These are phyloP conservation scores for Puccinia coronata DNA, from an alignment of 1,284 basidiomycete species.

Conservation along the genomic window DNA sequence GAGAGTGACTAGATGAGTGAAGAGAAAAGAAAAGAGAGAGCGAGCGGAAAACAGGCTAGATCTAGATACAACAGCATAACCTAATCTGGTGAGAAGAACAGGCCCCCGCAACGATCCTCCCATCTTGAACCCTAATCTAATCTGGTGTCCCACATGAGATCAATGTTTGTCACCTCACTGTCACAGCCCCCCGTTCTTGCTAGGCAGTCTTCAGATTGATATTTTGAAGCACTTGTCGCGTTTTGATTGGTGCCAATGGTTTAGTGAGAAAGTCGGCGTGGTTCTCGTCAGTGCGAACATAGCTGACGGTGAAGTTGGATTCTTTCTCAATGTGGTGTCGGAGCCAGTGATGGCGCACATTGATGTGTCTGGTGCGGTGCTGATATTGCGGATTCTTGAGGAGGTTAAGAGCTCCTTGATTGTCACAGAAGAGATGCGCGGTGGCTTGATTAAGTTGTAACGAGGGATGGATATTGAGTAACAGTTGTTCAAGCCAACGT, in stretches of 20 bases:
- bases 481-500: background rate
- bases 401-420: constrained; percentile 9
- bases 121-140: too few species aligned
- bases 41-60: too few species aligned
- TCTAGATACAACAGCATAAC: too few species aligned
- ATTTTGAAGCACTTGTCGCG: background rate
- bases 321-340: background rate
- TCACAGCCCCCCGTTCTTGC: constrained; percentile 21
- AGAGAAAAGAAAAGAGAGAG: too few species aligned
- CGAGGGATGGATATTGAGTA: background rate
- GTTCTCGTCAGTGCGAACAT: background rate
- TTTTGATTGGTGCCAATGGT: background rate
- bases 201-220: background rate
- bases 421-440: background rate
- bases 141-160: too few species aligned
- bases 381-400: constrained; percentile 2
- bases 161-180: background rate
- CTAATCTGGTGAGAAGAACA: too few species aligned
- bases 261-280: background rate
- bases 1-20: too few species aligned
- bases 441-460: background rate
- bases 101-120: too few species aligned
- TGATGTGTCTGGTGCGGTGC: constrained; percentile 1
- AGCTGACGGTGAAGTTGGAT: background rate
- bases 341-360: constrained; percentile 20